Evolutionary conservation across 164 flowering plant genomes (phyloP), one percentile per base, ranked within the genome.

Genomic region (Warburgia ugandensis): DNA sequence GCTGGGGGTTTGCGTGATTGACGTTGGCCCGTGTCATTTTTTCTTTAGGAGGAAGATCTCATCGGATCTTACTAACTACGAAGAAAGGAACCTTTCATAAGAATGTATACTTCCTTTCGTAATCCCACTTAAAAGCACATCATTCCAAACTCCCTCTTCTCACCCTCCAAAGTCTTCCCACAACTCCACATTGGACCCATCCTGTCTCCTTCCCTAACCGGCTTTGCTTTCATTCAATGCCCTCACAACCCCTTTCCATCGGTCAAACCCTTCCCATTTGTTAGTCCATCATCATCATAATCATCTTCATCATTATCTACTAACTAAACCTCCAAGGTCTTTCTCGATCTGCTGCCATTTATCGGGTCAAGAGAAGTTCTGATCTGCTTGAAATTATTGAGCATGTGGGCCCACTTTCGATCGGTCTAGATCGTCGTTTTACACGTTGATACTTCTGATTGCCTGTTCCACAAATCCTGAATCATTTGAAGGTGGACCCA

Each of bases 11-110:
- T 70, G 88, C 84, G 82, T 76, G 88, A 78, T 78, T 81, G 83
- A 69, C 80, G 82, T 76, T 71, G 71, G 65, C 30, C 45, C 52
- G 38, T 47, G n/a, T 27, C 25, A 20, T 32, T 57, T 58, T 58
- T 31, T 59, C 52, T 38, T 37, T 27, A 22, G 26, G 36, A 32
- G 21, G 43, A 59, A 71, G 73, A 79, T 78, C 84, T 77, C 68
- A 42, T 47, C 79, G 71, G 71, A 81, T 82, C 89, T 82, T 82
- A 73, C 80, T 75, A 68, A 78, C 78, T 76, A 64, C 72, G 31
- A 52, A 42, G 51, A 56, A 66, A 63, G 48, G 35, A 39, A 50
- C 45, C 52, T 59, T 54, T 45, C 54, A 20, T 31, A 25, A 32
- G 59, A 63, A 38, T 17, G 20, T 33, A 57, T 13, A 33, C 6